Conservation (phyloP, 1,139 yeast genomes). For the Debaryomycetaceae sp. region DNA sequence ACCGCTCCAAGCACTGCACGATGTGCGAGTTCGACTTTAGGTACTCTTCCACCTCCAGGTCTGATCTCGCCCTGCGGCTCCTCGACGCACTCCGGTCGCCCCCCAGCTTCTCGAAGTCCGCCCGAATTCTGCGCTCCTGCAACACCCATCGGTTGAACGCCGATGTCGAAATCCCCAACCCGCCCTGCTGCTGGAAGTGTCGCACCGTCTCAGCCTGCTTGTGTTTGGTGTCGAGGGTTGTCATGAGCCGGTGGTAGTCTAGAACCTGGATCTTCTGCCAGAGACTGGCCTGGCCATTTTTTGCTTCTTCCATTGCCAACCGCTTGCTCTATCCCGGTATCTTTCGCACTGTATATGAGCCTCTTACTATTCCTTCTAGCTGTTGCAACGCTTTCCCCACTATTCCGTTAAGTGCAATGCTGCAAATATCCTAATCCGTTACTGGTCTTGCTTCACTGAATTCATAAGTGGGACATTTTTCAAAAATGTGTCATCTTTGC, state of each 20-base stretch:
- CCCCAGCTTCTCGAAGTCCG: slow-evolving; percentile 6
- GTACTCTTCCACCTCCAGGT: slow-evolving; percentile 5
- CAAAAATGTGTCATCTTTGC: too few relatives aligned
- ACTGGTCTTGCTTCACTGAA: background rate
- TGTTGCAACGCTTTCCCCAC: too few relatives aligned
- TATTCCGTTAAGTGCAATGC: background rate
- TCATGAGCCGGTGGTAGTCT: slow-evolving; percentile 13
- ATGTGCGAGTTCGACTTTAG: slow-evolving; percentile 7
- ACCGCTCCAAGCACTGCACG: slow-evolving; percentile 10
- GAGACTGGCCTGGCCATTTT: slow-evolving; percentile 9
- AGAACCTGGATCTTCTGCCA: slow-evolving; percentile 14
- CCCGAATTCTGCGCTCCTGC: slow-evolving; percentile 10
- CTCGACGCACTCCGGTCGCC: slow-evolving; percentile 6
- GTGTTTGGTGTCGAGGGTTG: slow-evolving; percentile 13
- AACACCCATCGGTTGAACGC: slow-evolving; percentile 19
- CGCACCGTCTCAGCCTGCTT: slow-evolving; percentile 18
- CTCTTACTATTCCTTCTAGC: too few relatives aligned
- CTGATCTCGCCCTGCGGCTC: slow-evolving; percentile 7
- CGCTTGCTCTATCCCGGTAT: too few relatives aligned
- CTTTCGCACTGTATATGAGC: too few relatives aligned
- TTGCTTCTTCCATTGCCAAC: too few relatives aligned
- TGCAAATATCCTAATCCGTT: background rate
- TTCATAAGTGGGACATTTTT: too few relatives aligned
- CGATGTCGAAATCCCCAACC: slow-evolving; percentile 17
- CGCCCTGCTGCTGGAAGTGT: slow-evolving; percentile 10